A percentile compares a stretch with the other conserved stretches of the same genome.
Conservation (phyloP, 164 flowering plant genomes). For the Warburgia ugandensis region DNA sequence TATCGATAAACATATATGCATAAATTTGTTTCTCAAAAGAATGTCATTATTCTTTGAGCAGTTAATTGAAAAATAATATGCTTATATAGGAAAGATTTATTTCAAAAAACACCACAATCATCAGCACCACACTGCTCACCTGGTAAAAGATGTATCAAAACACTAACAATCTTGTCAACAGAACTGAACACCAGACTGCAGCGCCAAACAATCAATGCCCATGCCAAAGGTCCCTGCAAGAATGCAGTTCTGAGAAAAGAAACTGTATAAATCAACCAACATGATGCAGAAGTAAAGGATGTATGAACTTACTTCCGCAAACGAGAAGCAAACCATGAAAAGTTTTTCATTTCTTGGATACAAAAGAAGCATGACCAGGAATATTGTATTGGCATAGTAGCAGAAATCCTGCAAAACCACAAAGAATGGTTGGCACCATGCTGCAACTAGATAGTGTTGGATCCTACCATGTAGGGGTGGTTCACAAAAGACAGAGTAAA, state of each 20-base stretch:
- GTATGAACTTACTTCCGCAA: slow-evolving; percentile 71
- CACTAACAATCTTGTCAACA: slow-evolving; percentile 86
- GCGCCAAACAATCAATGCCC: slow-evolving; percentile 98
- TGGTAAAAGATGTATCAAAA: slow-evolving; percentile 90
- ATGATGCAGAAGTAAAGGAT: neutral
- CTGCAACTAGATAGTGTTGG: too few relatives aligned
- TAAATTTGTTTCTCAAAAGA: too few relatives aligned
- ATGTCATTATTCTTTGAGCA: neutral
- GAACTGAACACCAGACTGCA: slow-evolving; percentile 98
- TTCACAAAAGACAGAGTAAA: too few relatives aligned
- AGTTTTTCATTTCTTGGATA: slow-evolving; percentile 92
- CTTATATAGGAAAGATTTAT: neutral
- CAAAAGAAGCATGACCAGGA: slow-evolving; percentile 69
- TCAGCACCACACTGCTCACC: slow-evolving; percentile 43
- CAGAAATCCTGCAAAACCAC: slow-evolving; percentile 71
- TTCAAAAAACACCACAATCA: too few relatives aligned
- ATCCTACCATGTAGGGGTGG: too few relatives aligned
- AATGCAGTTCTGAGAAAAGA: neutral
- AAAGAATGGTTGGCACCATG: too few relatives aligned
- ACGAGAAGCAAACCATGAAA: slow-evolving; percentile 98
- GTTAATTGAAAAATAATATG: neutral
- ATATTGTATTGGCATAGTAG: slow-evolving; percentile 95
- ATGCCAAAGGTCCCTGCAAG: slow-evolving; percentile 88
- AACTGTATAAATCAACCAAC: neutral
- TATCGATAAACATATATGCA: too few relatives aligned